Conservation (phyloP, 192 early-diverging fungal species). For the Phlyctochytrium arcticum region DNA sequence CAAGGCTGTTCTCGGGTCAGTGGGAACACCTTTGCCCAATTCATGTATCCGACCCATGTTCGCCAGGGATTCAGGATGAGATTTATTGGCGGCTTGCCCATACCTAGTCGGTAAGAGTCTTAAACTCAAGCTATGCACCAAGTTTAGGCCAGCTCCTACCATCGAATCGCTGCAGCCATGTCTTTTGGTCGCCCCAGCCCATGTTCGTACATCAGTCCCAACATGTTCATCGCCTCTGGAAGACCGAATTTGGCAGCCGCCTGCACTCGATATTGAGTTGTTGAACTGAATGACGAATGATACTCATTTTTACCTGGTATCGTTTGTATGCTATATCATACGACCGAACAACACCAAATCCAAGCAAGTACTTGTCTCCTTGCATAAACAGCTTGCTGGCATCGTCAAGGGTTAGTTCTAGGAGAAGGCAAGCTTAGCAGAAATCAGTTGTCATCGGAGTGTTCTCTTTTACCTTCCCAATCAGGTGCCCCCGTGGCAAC, state of each 20-base stretch:
- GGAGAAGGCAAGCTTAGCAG: background rate
- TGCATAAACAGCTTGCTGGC: conserved; percentile 41
- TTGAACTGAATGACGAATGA: no score
- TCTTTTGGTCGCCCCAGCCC: conserved; percentile 47
- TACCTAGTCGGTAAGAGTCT: conserved; percentile 22
- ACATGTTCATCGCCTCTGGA: conserved; percentile 45
- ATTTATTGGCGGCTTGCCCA: conserved; percentile 24
- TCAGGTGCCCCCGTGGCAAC: conserved; percentile 50
- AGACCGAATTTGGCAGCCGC: conserved; percentile 36
- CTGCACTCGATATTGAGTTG: background rate
- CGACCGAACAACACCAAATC: conserved; percentile 39
- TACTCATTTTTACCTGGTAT: conserved; percentile 24
- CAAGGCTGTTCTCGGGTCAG: conserved; percentile 20
- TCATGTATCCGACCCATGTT: conserved; percentile 47
- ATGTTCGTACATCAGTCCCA: conserved; percentile 50
- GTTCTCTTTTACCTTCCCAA: conserved; percentile 33
- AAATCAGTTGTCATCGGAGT: background rate
- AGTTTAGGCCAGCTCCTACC: no score
- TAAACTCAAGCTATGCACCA: background rate
- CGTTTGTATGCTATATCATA: conserved; percentile 50
- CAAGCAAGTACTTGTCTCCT: conserved; percentile 50
- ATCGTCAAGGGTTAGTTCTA: conserved; percentile 47
- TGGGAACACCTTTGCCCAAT: conserved; percentile 33
- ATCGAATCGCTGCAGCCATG: conserved; percentile 37
- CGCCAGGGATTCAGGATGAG: conserved; percentile 35